phyloP scores from a whole-genome alignment of 2,329 filamentous ascomycete genomes.

The Fusarium sp. region DNA sequence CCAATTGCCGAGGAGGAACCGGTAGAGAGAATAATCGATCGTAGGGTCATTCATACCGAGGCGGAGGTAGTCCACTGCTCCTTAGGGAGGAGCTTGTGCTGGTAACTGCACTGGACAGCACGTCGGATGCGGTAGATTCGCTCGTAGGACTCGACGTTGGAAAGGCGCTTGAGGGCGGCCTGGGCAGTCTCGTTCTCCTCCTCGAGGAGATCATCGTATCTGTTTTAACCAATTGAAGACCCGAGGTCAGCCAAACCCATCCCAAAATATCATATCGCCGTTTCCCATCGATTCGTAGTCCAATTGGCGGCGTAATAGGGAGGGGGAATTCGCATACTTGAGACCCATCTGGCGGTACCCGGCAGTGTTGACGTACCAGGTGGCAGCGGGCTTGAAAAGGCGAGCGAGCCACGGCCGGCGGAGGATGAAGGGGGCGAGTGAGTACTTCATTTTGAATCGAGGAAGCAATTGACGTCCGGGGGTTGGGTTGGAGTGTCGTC shows the following conservation, averaged over 20 bases:
- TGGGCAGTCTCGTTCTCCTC: conserved; percentile 92
- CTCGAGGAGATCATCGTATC: conserved; percentile 92
- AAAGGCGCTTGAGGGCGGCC: conserved; percentile 88
- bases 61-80: conserved; percentile 69
- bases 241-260: conserved; percentile 39
- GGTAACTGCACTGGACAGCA: conserved; percentile 81
- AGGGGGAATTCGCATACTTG: conserved; percentile 67
- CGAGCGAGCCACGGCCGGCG: conserved; percentile 87
- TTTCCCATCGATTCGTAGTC: neutral
- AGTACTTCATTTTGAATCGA: conserved; percentile 71
- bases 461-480: conserved; percentile 45
- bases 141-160: conserved; percentile 92
- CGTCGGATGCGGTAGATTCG: conserved; percentile 97
- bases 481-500: conserved; percentile 25
- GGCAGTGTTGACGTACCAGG: conserved; percentile 89
- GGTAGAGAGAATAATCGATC: conserved; percentile 2
- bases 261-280: conserved; percentile 1
- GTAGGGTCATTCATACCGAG: conserved; percentile 54
- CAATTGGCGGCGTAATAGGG: conserved; percentile 37
- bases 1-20: conserved; percentile 34
- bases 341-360: conserved; percentile 95
- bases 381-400: conserved; percentile 81
- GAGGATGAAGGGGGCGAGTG: conserved; percentile 78
- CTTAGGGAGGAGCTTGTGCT: conserved; percentile 73
- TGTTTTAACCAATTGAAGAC: conserved; percentile 53